Percentiles rank a stretch among this genome's conserved stretches.
phyloP scores from a whole-genome alignment of 768 basidiomycete species.

The Collybiopsis luxurians region DNA sequence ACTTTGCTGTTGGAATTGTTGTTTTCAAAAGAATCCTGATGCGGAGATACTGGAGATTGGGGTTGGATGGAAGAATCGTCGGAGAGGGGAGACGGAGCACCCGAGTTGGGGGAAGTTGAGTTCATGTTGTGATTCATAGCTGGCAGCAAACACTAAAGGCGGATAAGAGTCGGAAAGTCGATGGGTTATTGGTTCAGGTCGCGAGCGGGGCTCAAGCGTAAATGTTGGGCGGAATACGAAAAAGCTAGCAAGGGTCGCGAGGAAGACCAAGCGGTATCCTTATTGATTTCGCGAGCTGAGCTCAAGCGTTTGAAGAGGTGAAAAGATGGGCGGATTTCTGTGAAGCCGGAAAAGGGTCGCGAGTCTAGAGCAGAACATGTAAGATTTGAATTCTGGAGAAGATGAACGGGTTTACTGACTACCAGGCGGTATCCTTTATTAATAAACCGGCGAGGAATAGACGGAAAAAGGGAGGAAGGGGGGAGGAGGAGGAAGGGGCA shows the following conservation, averaged over 20 bases:
- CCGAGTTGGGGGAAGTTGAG: constrained; percentile 34
- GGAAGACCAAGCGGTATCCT: constrained; percentile 49
- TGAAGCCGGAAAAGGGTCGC: constrained; percentile 93
- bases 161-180: constrained; percentile 35
- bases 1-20: constrained; percentile 15
- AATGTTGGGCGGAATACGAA: constrained; percentile 27
- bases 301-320: too few species aligned
- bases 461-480: constrained; percentile 27
- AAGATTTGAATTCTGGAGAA: too few species aligned
- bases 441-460: constrained; percentile 32
- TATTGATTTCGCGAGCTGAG: too few species aligned
- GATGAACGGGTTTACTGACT: too few species aligned
- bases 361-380: too few species aligned
- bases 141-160: constrained; percentile 32
- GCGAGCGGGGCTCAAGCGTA: constrained; percentile 78
- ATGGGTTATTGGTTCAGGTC: constrained; percentile 28
- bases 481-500: constrained; percentile 28
- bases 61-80: constrained; percentile 42
- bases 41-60: constrained; percentile 43
- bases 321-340: too few species aligned
- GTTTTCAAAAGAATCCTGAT: constrained; percentile 27
- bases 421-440: constrained; percentile 52
- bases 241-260: constrained; percentile 38
- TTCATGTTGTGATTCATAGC: constrained; percentile 34
- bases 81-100: constrained; percentile 37